Percentiles rank a stretch among this genome's conserved stretches.
Evolutionary conservation across 805 yeast genomes (phyloP).

Genomic region (Ogataea parapolymorpha): DNA sequence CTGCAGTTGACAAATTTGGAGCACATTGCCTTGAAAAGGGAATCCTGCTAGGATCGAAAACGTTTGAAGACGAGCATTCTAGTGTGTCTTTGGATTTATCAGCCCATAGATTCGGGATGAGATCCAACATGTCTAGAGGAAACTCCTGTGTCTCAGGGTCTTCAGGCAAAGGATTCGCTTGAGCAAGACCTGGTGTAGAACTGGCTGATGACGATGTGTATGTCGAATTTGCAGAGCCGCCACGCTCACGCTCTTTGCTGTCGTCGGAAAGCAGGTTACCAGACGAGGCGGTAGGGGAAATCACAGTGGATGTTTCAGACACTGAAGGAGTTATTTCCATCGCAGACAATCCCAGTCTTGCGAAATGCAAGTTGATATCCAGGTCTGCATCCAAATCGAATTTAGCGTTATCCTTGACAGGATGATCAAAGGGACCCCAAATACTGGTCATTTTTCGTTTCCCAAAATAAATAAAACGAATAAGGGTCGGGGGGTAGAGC

Average conservation of each 20-base stretch:
- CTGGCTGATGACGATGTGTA: constrained; percentile 2
- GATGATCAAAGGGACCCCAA: constrained; percentile 16
- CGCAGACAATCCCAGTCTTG: constrained; percentile 10
- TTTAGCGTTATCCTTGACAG: constrained; percentile 4
- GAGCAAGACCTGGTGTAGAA: constrained; percentile 1
- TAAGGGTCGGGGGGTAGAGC: too few relatives aligned
- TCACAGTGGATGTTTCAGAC: constrained; percentile 18
- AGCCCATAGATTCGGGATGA: constrained; percentile 28
- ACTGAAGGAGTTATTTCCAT: constrained; percentile 15
- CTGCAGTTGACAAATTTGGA: not conserved
- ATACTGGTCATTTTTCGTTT: constrained; percentile 10
- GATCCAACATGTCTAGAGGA: constrained; percentile 21
- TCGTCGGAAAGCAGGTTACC: constrained; percentile 15
- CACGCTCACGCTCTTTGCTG: constrained; percentile 6
- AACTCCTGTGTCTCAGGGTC: constrained; percentile 1
- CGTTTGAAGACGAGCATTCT: not conserved
- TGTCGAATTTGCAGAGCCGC: not conserved
- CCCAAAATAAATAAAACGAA: constrained; percentile 4
- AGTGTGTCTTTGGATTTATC: constrained; percentile 3
- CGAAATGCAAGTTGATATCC: constrained; percentile 8
- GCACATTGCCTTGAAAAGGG: not conserved
- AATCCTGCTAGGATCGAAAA: not conserved
- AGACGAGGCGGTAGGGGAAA: constrained; percentile 18
- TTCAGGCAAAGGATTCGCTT: not conserved
- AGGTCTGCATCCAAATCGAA: constrained; percentile 13